phyloP scores from a whole-genome alignment of 176 grass and related monocot genomes.

The Oryza australiensis region DNA sequence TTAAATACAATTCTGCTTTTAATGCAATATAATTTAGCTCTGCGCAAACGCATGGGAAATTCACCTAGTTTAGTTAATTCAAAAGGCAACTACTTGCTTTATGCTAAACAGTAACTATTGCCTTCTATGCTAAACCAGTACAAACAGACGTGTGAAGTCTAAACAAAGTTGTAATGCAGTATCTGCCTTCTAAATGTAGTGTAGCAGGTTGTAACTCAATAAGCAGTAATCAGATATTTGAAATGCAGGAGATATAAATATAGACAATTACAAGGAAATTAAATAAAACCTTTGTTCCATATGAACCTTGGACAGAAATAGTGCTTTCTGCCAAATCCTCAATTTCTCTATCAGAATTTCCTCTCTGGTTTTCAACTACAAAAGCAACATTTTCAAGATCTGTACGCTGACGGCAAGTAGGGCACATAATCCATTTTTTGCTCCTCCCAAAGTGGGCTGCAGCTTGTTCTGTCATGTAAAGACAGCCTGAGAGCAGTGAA shows the following conservation, averaged over 20 bases:
- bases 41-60: not conserved
- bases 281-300: slow-evolving; percentile 82
- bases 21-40: not conserved
- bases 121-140: slow-evolving; percentile 6
- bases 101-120: not conserved
- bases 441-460: slow-evolving; percentile 48
- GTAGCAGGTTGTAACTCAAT: slow-evolving; percentile 17
- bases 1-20: not conserved
- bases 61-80: not conserved
- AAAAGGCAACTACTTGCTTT: not conserved
- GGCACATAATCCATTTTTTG: slow-evolving; percentile 92
- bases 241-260: slow-evolving; percentile 12
- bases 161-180: not conserved
- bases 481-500: slow-evolving; percentile 63
- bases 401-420: slow-evolving; percentile 85
- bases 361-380: slow-evolving; percentile 70
- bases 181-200: slow-evolving; percentile 5
- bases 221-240: slow-evolving; percentile 18
- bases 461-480: slow-evolving; percentile 77
- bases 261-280: slow-evolving; percentile 4
- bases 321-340: slow-evolving; percentile 55
- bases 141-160: not conserved
- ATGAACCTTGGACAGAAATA: slow-evolving; percentile 81
- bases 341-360: slow-evolving; percentile 42
- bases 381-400: slow-evolving; percentile 86